Base-by-base conservation (phyloP, 2,329 filamentous ascomycete species). In the Biscogniauxia sp. region DNA sequence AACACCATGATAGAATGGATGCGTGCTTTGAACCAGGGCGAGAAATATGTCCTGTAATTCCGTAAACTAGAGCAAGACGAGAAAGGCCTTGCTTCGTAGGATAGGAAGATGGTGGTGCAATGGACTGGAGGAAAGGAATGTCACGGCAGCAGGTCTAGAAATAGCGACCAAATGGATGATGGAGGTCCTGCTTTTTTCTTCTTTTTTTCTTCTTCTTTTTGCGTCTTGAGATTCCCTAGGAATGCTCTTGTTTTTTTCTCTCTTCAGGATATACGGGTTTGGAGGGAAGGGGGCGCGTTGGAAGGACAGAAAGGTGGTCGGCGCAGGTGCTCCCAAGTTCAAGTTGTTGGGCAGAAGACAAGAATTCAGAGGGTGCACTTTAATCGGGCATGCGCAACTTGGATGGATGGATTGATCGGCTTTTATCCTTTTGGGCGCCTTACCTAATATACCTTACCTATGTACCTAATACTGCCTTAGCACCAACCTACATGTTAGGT, bases 1-100 rank as follows among this genome's bases (percentile, higher is more conserved):
- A 60, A 61, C 66, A 68, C 67, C 63, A 68, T 64, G 57, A 64
- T 60, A 55, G 61, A 62, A 62, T 64, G 66, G 63, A 63, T 60
- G 62, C 61, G 65, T 66, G 66, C 59, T 55, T 55, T 64, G 64
- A 56, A 58, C 59, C 66, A 65, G 65, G 56, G 65, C 28, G 54
- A 32, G 59, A 26, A 53, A 56, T 56, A 55, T 51, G 51, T 60
- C 60, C 62, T 58, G 62, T 51, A 61, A 20, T 54, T 56, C 57
- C 55, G 50, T 53, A 51, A 61, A 64, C 55, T 56, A 57, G 61
- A 64, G 60, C 63, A 65, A 63, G 60, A 55, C 58, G 55, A 57
- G 58, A 62, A 50, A 59, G 52, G 54, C 59, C 59, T 64, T 60
- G 64, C 60, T 50, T 60, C 49, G 61, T 57, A 63, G 58, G 23